A percentile compares a stretch with the other conserved stretches of the same genome.
phyloP scores from a whole-genome alignment of 441 rosid genomes.

The Corymbia calophylla region DNA sequence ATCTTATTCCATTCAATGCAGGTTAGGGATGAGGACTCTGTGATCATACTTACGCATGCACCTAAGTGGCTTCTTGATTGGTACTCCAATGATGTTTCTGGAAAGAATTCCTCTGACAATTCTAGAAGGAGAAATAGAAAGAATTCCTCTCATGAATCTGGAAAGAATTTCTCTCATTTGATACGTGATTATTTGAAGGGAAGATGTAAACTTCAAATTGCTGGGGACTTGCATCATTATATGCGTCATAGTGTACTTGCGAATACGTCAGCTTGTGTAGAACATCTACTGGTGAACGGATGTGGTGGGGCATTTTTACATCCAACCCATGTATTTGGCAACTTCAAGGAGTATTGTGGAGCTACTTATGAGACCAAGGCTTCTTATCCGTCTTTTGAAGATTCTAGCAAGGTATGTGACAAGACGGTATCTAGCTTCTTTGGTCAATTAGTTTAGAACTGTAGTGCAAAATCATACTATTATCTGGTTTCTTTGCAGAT shows the following conservation, averaged over 20 bases:
- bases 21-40: conserved; percentile 67
- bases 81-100: conserved; percentile 71
- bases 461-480: not conserved
- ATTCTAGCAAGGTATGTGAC: conserved; percentile 75
- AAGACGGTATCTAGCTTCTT: not conserved
- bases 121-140: too few relatives aligned
- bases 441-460: not conserved
- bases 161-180: conserved; percentile 75
- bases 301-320: conserved; percentile 99
- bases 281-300: conserved; percentile 93
- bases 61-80: conserved; percentile 98
- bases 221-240: conserved; percentile 96
- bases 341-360: conserved; percentile 59
- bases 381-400: conserved; percentile 92
- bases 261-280: conserved; percentile 62
- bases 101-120: conserved; percentile 46
- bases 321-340: conserved; percentile 90
- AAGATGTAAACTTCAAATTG: conserved; percentile 90
- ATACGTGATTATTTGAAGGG: conserved; percentile 73
- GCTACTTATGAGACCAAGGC: conserved; percentile 69
- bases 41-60: conserved; percentile 87
- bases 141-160: conserved; percentile 36
- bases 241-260: conserved; percentile 83
- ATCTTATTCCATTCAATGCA: conserved; percentile 11
- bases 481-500: conserved; percentile 38